Percentiles rank a stretch among this genome's conserved stretches.
These are phyloP conservation scores for Bretschneidera sinensis DNA, from an alignment of 345 rosid genomes.

Conservation along the genomic window DNA sequence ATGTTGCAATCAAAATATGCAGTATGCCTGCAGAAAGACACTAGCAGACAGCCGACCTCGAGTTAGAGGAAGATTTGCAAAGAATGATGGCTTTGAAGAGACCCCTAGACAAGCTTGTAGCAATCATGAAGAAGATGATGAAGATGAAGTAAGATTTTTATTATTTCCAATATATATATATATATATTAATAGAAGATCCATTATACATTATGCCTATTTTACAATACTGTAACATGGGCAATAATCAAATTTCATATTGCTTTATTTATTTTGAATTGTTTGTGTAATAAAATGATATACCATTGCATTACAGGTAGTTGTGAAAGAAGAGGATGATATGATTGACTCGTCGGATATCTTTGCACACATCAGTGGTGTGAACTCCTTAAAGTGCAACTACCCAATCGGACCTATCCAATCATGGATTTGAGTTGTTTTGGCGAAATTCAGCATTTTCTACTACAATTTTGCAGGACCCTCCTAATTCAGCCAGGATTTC, in stretches of 20 bases:
- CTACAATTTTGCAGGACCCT: slow-evolving; percentile 33
- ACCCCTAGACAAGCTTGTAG: slow-evolving; percentile 38
- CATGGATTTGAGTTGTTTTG: slow-evolving; percentile 58
- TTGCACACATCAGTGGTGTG: slow-evolving; percentile 79
- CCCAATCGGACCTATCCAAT: slow-evolving; percentile 57
- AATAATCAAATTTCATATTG: too few species aligned
- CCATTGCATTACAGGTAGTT: slow-evolving; percentile 54
- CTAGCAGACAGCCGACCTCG: slow-evolving; percentile 92
- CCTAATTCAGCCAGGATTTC: slow-evolving; percentile 18
- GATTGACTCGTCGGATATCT: slow-evolving; percentile 73
- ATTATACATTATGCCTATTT: too few species aligned
- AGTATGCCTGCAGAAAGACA: slow-evolving; percentile 96
- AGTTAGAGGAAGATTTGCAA: slow-evolving; percentile 93
- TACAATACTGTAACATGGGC: too few species aligned
- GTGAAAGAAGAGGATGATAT: slow-evolving; percentile 70
- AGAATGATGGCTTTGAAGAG: slow-evolving; percentile 74
- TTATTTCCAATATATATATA: too few species aligned
- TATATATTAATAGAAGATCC: too few species aligned
- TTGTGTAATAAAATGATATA: too few species aligned
- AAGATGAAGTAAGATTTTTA: slow-evolving; percentile 48
- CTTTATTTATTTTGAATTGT: too few species aligned
- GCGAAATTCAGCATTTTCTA: slow-evolving; percentile 12
- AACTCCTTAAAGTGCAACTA: slow-evolving; percentile 87
- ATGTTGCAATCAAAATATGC: slow-evolving; percentile 8
- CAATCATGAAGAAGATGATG: slow-evolving; percentile 71